Base-by-base conservation (phyloP, 306 rosid genomes). In the Ormosia semicastrata region DNA sequence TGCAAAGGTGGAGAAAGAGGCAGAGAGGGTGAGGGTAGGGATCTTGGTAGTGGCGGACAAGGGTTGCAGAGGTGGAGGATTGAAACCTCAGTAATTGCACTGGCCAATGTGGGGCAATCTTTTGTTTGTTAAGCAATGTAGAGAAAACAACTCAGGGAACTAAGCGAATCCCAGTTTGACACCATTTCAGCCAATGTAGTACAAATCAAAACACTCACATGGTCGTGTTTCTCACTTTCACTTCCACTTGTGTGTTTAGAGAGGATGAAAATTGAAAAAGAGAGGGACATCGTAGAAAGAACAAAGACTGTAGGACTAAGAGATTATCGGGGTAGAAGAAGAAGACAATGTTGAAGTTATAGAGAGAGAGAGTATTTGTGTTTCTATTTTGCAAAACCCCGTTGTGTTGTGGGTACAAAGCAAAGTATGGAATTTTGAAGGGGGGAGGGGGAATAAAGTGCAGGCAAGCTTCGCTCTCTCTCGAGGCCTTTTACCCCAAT, bases 361-460 rank as follows among this genome's bases (percentile, higher is more conserved):
- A n/a, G n/a, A 71, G 43, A 71, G 79, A 76, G 88, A 68, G 65
- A 30, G 30, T 7, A 30, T 52, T 14, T 52, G 7, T 24, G 83
- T 59, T 37, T 79, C 40, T 76, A 40, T 84, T 44, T 39, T 69
- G 68, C 86, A 84, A 85, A 88, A 88, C 92, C 95, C 85, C 84
- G 87, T 92, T 87, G 64, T 69, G 89, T 92, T 88, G 64, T 65
- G 90, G 87, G 82, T 82, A 86, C 83, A 86, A 92, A 84, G 92
- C 76, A 85, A 92, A 87, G 91, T 81, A 84, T 85, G 72, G 87
- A 89, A 90, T 84, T 50, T 92, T 89, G 93, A 87, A n/a, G n/a
- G n/a, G n/a, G n/a, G n/a, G n/a, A 85, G 80, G 88, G 41, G 24
- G 84, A 91, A 89, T 89, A 91, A 93, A 93, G 96, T 77, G 91